These are phyloP conservation scores for Beauveria rudraprayagi DNA, from an alignment of 2,329 filamentous ascomycete species.

Conservation along the genomic window DNA sequence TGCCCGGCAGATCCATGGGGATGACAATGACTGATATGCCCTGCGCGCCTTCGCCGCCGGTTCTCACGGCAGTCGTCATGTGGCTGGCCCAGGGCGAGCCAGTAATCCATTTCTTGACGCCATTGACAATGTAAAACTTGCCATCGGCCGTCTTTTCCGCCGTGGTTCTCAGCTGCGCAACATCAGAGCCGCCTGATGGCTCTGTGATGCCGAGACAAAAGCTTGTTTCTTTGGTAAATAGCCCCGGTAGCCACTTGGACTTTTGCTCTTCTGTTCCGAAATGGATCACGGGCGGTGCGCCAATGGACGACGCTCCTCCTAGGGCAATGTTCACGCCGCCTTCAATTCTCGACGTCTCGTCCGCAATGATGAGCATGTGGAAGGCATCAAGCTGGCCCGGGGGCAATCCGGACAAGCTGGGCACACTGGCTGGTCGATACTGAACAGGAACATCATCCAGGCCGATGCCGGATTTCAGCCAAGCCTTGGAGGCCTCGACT, in stretches of 20 bases:
- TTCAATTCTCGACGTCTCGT: constrained; percentile 47
- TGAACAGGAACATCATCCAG: constrained; percentile 27
- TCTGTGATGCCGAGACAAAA: constrained; percentile 61
- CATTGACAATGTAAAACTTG: constrained; percentile 53
- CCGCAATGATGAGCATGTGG: constrained; percentile 45
- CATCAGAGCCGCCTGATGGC: constrained; percentile 53
- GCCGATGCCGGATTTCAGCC: constrained; percentile 32
- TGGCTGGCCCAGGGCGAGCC: constrained; percentile 53
- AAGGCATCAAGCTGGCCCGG: constrained; percentile 46
- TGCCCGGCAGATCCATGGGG: constrained; percentile 39
- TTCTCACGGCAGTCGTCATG: constrained; percentile 54
- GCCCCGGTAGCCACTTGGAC: constrained; percentile 46
- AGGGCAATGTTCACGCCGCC: constrained; percentile 51
- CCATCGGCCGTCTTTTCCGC: constrained; percentile 38
- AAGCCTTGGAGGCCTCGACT: constrained; percentile 27
- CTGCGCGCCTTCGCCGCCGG: constrained; percentile 41
- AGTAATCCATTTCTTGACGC: constrained; percentile 62
- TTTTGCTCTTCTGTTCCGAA: constrained; percentile 53
- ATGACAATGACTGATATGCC: constrained; percentile 54
- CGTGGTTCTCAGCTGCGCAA: constrained; percentile 54
- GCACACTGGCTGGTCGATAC: constrained; percentile 29
- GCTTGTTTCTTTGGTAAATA: constrained; percentile 50
- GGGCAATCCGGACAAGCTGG: constrained; percentile 36
- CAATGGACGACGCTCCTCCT: constrained; percentile 53
- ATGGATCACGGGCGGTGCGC: constrained; percentile 54